Base-by-base conservation (phyloP, 192 early-diverging fungal genomes). In the Podila epigama region DNA sequence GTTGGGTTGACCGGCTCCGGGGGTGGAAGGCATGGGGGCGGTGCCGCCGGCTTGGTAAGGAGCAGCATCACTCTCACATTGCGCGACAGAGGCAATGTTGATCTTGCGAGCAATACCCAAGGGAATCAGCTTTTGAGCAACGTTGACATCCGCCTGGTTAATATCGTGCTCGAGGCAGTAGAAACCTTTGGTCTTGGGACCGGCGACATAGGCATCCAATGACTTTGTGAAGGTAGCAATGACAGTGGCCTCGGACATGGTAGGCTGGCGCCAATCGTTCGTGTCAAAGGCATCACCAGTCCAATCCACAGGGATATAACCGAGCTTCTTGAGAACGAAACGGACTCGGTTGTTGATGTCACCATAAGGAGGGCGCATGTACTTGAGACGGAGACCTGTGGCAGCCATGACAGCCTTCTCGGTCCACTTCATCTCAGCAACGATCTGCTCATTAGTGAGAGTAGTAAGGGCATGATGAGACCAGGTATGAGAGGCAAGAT, bases 291-390 rank as follows among this genome's bases (percentile, higher is more conserved):
- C 58, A 61, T 83, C 78, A 20, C 63, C 65, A 41, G 78, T 79
- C 81, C 81, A 83, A 28, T 79, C 68, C 27, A 80, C 64, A 36
- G 68, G 35, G 50, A 60, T 83, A 50, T 83, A 83, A 33, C 75
- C 91, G 71, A 94, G 63, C 65, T 92, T 85, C 40, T 70, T 57
- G 31, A 84, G 79, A 54, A 94, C 89, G 63, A 77, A 81, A 25
- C 92, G 87, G 31, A 93, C 86, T 69, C 92, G 89, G 75, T 93
- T 89, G 72, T 93, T 91, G 60, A 91, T 81, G 58, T 94, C 91
- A 51, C 87, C 87, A 73, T 75, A 89, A 9, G 90, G 90, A 8
- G 90, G 86, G 75, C 91, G 83, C 75, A 86, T 87, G 66, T 82
- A 87, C 56, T 79, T 81, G 22, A 90, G 88, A 18, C 81, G 54